phyloP scores from a whole-genome alignment of 2,329 filamentous ascomycete genomes.

The Colletotrichum karsti region DNA sequence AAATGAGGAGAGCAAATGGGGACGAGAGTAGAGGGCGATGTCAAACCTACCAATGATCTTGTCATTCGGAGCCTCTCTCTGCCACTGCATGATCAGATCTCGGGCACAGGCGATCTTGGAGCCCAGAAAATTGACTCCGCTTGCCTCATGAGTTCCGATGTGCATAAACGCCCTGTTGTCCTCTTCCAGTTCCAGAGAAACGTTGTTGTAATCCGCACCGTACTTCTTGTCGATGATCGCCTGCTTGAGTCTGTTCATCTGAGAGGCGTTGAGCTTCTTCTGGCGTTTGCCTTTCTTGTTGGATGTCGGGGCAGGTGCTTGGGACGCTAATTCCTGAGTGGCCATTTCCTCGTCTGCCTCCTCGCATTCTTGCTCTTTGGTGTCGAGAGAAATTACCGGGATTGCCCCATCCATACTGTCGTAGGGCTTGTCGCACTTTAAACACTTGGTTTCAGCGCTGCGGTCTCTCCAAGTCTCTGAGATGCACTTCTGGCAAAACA shows the following conservation, averaged over 20 bases:
- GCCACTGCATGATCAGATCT: conserved; percentile 42
- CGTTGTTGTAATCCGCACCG: conserved; percentile 34
- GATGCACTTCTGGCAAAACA: conserved; percentile 39
- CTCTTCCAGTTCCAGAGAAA: conserved; percentile 7
- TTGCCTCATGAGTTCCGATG: background rate
- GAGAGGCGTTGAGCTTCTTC: background rate
- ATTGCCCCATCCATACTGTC: background rate
- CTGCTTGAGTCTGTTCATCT: background rate
- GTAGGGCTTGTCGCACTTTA: background rate
- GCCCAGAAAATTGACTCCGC: conserved; percentile 32
- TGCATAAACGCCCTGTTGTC: conserved; percentile 33
- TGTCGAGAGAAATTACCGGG: background rate
- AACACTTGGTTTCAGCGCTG: background rate
- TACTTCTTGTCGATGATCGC: background rate
- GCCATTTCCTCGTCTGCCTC: background rate
- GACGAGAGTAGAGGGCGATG: too few species aligned
- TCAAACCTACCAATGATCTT: conserved; percentile 46
- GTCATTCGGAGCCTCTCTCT: conserved; percentile 38
- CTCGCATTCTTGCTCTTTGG: background rate
- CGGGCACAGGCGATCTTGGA: conserved; percentile 42
- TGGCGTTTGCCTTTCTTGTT: background rate
- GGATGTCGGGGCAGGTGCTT: background rate
- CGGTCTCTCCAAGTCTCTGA: background rate
- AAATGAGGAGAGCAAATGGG: too few species aligned
- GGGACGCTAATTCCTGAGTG: background rate